Percentiles rank a stretch among this genome's conserved stretches.
These are phyloP conservation scores for Yarrowia yakushimensis DNA, from an alignment of 805 yeast species.

Conservation along the genomic window DNA sequence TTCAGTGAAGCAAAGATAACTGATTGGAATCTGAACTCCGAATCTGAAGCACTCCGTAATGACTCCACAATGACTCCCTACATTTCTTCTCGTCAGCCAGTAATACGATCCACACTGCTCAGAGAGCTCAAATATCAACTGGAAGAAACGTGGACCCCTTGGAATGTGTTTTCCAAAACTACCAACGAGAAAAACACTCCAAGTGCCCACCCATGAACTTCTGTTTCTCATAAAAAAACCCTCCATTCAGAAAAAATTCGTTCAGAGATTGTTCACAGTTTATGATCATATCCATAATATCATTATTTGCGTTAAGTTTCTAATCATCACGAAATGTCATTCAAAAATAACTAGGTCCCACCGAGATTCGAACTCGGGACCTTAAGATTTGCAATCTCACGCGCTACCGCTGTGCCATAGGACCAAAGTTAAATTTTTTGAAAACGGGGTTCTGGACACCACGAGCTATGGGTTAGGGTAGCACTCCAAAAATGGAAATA, in stretches of 20 bases:
- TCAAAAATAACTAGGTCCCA: slow-evolving; percentile 20
- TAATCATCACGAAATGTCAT: slow-evolving; percentile 16
- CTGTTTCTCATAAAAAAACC: no score
- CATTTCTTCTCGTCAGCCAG: no score
- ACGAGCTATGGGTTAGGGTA: neutral
- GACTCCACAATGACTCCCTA: no score
- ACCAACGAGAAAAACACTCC: no score
- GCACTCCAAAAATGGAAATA: neutral
- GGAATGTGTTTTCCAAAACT: neutral
- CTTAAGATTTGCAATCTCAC: slow-evolving; percentile 26
- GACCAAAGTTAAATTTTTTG: slow-evolving; percentile 13
- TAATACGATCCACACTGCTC: no score
- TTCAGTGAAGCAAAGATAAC: no score
- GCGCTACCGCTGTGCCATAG: slow-evolving; percentile 26
- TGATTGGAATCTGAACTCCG: no score
- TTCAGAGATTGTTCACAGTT: slow-evolving; percentile 26
- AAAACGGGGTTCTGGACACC: neutral
- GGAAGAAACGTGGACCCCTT: no score
- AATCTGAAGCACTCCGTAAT: no score
- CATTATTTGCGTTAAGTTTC: slow-evolving; percentile 24
- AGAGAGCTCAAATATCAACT: no score
- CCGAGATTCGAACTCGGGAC: slow-evolving; percentile 26
- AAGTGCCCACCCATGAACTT: no score
- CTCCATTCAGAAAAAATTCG: neutral
- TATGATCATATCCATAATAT: slow-evolving; percentile 25